Percentiles rank a stretch among this genome's conserved stretches.
Conservation (phyloP, 441 rosid species). For the Populus tomentosa region DNA sequence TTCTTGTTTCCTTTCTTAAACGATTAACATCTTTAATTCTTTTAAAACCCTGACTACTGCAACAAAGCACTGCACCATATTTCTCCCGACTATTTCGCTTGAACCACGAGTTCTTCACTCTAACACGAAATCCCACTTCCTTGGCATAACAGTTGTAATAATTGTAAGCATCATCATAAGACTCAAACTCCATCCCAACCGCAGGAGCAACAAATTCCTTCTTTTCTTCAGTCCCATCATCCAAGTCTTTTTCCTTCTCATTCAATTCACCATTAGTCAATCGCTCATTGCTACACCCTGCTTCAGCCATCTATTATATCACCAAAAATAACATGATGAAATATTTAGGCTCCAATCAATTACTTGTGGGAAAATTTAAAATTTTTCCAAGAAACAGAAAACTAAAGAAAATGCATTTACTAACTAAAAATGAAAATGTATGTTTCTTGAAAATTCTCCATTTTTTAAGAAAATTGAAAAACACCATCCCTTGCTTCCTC, state of each 20-base stretch:
- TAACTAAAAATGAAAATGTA: not conserved
- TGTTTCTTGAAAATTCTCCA: not conserved
- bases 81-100: conserved; percentile 82
- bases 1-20: conserved; percentile 74
- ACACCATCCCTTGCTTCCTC: no score
- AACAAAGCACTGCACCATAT: conserved; percentile 87
- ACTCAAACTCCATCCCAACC: conserved; percentile 93
- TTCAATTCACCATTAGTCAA: conserved; percentile 32
- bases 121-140: conserved; percentile 76
- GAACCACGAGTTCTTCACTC: conserved; percentile 95
- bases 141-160: conserved; percentile 84
- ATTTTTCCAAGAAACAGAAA: not conserved
- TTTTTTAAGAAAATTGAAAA: no score
- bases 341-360: not conserved
- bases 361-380: not conserved
- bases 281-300: conserved; percentile 34
- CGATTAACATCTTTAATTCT: conserved; percentile 77
- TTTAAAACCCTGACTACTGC: conserved; percentile 94
- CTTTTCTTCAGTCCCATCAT: conserved; percentile 33
- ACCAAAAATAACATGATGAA: not conserved
- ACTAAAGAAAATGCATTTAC: not conserved
- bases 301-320: conserved; percentile 40
- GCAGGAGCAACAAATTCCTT: conserved; percentile 83
- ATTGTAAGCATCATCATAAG: conserved; percentile 89
- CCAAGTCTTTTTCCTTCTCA: conserved; percentile 31